Percentiles rank a stretch among this genome's conserved stretches.
These are phyloP conservation scores for Monilinia vaccinii-corymbosi DNA, from an alignment of 2,329 filamentous ascomycete genomes.

Conservation along the genomic window DNA sequence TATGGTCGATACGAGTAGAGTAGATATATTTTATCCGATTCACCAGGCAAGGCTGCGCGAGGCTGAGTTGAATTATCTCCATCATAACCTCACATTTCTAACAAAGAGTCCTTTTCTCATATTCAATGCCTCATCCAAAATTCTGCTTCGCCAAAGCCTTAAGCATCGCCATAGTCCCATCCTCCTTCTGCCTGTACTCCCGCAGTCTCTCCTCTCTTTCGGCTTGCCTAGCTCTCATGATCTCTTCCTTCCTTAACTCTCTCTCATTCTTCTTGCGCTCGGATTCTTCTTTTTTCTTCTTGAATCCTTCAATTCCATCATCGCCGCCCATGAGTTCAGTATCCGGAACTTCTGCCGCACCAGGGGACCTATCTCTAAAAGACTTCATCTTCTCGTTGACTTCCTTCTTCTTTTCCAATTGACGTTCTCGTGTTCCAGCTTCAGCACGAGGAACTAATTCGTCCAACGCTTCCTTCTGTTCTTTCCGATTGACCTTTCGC, in stretches of 20 bases:
- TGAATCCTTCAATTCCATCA: constrained; percentile 57
- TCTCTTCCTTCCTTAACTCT: constrained; percentile 74
- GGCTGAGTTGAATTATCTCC: not conserved
- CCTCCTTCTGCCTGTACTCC: constrained; percentile 67
- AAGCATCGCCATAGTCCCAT: constrained; percentile 75
- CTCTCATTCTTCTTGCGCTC: constrained; percentile 74
- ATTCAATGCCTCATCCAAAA: constrained; percentile 45
- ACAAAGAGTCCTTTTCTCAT: not conserved
- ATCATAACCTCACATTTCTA: not conserved
- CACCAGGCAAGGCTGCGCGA: not conserved
- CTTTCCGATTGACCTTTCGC: constrained; percentile 54
- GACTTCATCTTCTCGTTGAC: constrained; percentile 62
- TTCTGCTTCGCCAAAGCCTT: constrained; percentile 68
- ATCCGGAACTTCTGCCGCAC: constrained; percentile 57
- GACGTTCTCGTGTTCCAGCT: constrained; percentile 70
- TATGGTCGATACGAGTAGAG: not conserved
- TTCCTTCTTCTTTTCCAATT: constrained; percentile 75
- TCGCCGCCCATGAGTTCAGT: constrained; percentile 68
- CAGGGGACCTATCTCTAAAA: constrained; percentile 62
- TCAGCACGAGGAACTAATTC: constrained; percentile 78
- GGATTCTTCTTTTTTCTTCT: constrained; percentile 53
- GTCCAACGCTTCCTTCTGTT: constrained; percentile 65
- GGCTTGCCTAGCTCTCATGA: constrained; percentile 61
- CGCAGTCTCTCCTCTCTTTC: constrained; percentile 72
- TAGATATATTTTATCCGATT: not conserved